A percentile compares a stretch with the other conserved stretches of the same genome.
phyloP scores from a whole-genome alignment of 768 basidiomycete genomes.

The Mycena metata region DNA sequence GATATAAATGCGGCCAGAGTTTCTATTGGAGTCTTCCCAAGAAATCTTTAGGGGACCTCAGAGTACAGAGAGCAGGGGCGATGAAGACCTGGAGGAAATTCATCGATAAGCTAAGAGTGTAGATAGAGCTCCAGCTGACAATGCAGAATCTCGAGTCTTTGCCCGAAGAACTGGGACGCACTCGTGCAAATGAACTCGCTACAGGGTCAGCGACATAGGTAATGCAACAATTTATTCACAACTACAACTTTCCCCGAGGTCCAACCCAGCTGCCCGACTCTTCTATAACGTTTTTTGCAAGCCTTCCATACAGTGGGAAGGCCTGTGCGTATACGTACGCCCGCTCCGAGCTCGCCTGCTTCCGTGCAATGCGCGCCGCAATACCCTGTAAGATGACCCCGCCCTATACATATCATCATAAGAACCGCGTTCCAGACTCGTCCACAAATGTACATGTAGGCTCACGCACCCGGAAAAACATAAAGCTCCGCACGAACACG shows the following conservation, averaged over 20 bases:
- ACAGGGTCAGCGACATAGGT: too few species aligned
- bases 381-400: slow-evolving; percentile 92
- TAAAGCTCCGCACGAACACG: slow-evolving; percentile 87
- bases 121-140: too few species aligned
- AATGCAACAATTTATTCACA: neutral
- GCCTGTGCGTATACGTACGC: slow-evolving; percentile 62
- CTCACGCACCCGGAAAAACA: slow-evolving; percentile 78
- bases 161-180: too few species aligned
- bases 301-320: slow-evolving; percentile 73
- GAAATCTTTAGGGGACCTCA: slow-evolving; percentile 7
- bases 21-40: slow-evolving; percentile 4
- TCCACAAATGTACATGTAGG: slow-evolving; percentile 56
- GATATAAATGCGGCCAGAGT: slow-evolving; percentile 8
- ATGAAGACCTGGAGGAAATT: slow-evolving; percentile 10
- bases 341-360: slow-evolving; percentile 90
- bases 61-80: slow-evolving; percentile 1
- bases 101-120: too few species aligned
- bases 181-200: too few species aligned
- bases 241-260: slow-evolving; percentile 35
- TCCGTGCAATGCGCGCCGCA: slow-evolving; percentile 85
- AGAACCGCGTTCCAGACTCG: too few species aligned
- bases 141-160: too few species aligned
- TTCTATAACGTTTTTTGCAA: slow-evolving; percentile 73
- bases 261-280: slow-evolving; percentile 58
- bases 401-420: too few species aligned